Conservation (phyloP, 345 rosid species). For the Orychophragmus violaceus region DNA sequence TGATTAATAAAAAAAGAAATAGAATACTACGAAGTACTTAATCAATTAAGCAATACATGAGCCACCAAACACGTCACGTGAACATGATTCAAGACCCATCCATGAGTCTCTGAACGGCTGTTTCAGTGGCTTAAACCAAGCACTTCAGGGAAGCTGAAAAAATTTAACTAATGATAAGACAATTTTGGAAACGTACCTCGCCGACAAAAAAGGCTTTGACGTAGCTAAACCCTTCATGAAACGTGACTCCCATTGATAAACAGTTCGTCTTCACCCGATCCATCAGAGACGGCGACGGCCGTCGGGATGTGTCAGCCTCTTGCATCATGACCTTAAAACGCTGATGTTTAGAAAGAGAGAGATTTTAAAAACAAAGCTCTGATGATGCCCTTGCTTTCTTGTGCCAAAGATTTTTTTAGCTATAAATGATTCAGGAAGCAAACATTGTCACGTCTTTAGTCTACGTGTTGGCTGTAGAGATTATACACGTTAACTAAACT, state of each 20-base stretch:
- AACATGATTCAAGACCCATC: not conserved
- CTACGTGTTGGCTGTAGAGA: not conserved
- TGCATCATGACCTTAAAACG: not conserved
- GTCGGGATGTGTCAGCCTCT: conserved; percentile 1
- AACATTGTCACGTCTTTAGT: conserved; percentile 1
- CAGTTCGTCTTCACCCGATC: conserved; percentile 35
- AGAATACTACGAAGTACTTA: not conserved
- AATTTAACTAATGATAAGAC: not conserved
- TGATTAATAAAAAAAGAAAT: not conserved
- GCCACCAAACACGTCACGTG: conserved; percentile 2
- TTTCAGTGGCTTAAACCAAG: not conserved
- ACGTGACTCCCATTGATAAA: conserved; percentile 36
- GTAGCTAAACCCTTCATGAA: conserved; percentile 44
- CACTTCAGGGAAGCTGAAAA: not conserved
- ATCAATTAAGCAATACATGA: not conserved
- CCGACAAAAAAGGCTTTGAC: conserved; percentile 46
- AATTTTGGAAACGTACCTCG: conserved; percentile 19
- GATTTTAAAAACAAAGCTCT: not conserved
- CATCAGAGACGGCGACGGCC: conserved; percentile 17
- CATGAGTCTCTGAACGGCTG: not conserved
- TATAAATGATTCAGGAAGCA: conserved; percentile 10
- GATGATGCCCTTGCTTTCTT: not conserved
- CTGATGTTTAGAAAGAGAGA: not conserved
- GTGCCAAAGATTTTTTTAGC: not conserved
- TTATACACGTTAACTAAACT: not conserved